Evolutionary conservation across 768 basidiomycete genomes (phyloP), one percentile per base, ranked within the genome.

Genomic region (Pleurotus giganteus): DNA sequence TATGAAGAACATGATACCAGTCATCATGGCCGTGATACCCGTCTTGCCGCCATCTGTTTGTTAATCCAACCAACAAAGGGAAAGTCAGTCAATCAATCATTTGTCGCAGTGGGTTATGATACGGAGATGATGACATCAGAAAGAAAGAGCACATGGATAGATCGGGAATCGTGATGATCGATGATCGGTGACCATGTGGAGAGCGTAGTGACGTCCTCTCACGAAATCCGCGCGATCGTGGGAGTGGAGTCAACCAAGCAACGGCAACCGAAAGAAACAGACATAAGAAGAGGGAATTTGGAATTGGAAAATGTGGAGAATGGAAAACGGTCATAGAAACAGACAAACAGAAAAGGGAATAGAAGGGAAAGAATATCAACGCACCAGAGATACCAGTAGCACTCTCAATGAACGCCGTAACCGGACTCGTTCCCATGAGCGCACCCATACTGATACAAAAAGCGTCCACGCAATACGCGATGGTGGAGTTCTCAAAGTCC

Each of bases 381-480:
- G 15, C 63, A 85, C 84, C 85, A 57, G 77, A 76, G 64, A 91
- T 91, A 69, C 89, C 89, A 15, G 89, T 90, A 8, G 90, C 88
- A 56, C 85, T 87, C 70, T 92, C 90, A 54, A 92, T 83, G 72
- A 83, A 91, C 4, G 90, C 85, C 5, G 89, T 91, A 15, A 91
- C 90, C 28, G 90, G 89, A 47, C 86, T 88, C 3, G 85, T 86
- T 28, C 90, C 90, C 72, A 90, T 72, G 26, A 92, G 77, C 8
- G 90, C 84, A 46, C 90, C 90, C 73, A 91, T 89, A 37, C 82
- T 85, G 66, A 91, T 91, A 31, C 77, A 83, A 66, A 91, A 85
- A 0, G 90, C 90, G 61, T 91, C 89, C 24, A 91, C 81, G 59
- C 89, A 91, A 69, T 91, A 92, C 3, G 90, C 90, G 57, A 88